Evolutionary conservation across 2,329 filamentous ascomycete genomes (phyloP), one percentile per base, ranked within the genome.

Genomic region (Rhexocercosporidium sp.): DNA sequence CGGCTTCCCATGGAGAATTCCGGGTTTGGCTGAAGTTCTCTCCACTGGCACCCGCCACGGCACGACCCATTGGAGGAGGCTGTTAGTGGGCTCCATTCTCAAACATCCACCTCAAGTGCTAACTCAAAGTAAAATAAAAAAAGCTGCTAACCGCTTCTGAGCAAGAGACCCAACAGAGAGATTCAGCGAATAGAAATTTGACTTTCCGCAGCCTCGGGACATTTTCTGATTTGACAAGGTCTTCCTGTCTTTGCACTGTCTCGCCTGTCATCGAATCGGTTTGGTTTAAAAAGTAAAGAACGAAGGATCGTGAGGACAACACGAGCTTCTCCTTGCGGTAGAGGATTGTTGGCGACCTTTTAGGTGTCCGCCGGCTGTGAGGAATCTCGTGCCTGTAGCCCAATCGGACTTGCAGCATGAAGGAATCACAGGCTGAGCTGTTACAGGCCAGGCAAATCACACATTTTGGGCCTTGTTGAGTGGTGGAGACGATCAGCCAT

Each of bases 71-170:
- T 37, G 29, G 34, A 25, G 37, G 41, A 39, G 12, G 41, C 14
- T 60, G 46, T 27, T 59, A 27, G 34, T 22, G 31, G 39, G 25
- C 49, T 31, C 47, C 27, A 31, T 61, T 39, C 41, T 65, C 37
- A 65, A 60, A 65, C 56, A 61, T 46, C 56, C 39, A 46, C 37
- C 22, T 20, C 25, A 25, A 9, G 25, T 44, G 37, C 54, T 59
- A 44, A n/a, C n/a, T n/a, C n/a, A n/a, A n/a, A n/a, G n/a, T n/a
- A n/a, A n/a, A n/a, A n/a, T n/a, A n/a, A n/a, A n/a, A n/a, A n/a
- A n/a, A n/a, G n/a, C 53, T 59, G 41, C 63, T 65, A 65, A 61
- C 63, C 63, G 56, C 41, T 60, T 60, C 31, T 20, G 25, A 57
- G 12, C 34, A 57, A 39, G 11, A 25, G 11, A 34, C 20, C 20